phyloP scores from a whole-genome alignment of 805 yeast species.

The Torulaspora microellipsoides region DNA sequence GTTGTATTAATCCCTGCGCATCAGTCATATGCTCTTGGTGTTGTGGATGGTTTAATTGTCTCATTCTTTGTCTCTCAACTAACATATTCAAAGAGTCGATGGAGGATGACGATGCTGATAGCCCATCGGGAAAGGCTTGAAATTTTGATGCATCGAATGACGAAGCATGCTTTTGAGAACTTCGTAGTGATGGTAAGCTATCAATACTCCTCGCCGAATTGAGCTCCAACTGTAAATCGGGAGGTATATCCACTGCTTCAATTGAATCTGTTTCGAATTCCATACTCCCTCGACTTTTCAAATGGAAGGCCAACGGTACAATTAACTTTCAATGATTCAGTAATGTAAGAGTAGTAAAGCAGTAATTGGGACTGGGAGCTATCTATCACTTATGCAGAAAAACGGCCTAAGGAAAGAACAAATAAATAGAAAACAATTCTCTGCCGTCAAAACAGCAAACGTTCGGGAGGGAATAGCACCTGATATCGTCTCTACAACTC shows the following conservation, averaged over 20 bases:
- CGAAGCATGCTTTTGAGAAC: not conserved
- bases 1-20: constrained; percentile 9
- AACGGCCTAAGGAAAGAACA: too few species aligned
- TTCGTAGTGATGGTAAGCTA: constrained; percentile 1
- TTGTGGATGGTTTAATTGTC: constrained; percentile 41
- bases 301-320: too few species aligned
- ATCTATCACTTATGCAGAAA: too few species aligned
- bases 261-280: constrained; percentile 6
- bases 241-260: constrained; percentile 30
- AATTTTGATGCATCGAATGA: constrained; percentile 1
- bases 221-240: constrained; percentile 22
- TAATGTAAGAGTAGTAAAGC: too few species aligned
- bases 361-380: too few species aligned
- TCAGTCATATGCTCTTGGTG: constrained; percentile 36
- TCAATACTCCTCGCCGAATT: constrained; percentile 5
- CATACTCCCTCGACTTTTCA: constrained; percentile 4
- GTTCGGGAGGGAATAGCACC: too few species aligned
- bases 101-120: constrained; percentile 30
- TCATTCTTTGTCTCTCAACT: constrained; percentile 39
- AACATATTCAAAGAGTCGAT: constrained; percentile 37
- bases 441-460: too few species aligned
- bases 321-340: too few species aligned
- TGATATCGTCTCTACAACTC: too few species aligned
- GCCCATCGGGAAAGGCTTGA: constrained; percentile 7
- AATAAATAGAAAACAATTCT: too few species aligned